phyloP scores from a whole-genome alignment of 352 stramenopile genomes.

The Phytophthora chlamydospora region DNA sequence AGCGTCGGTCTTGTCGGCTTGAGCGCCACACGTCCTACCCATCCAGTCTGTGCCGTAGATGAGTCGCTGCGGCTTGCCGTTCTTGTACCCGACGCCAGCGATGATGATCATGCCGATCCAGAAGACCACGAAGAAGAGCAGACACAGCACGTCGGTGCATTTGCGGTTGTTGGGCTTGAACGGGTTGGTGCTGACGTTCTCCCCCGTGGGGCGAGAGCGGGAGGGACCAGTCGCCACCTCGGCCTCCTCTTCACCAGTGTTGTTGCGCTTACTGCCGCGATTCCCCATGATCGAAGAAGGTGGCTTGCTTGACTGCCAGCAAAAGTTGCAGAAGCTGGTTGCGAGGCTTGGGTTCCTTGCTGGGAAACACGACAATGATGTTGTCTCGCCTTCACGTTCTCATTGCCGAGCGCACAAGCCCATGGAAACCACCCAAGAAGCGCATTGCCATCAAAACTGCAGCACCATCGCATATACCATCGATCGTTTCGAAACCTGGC shows the following conservation, averaged over 20 bases:
- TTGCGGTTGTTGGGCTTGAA: constrained; percentile 78
- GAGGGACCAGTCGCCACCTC: neutral
- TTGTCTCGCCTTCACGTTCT: neutral
- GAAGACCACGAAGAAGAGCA: constrained; percentile 65
- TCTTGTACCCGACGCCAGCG: constrained; percentile 59
- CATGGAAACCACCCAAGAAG: constrained; percentile 24
- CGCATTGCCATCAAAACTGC: neutral
- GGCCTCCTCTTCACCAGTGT: neutral
- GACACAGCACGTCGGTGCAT: constrained; percentile 75
- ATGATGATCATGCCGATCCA: constrained; percentile 77
- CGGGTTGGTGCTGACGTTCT: constrained; percentile 46
- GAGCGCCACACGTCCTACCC: constrained; percentile 66
- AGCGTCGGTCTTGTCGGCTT: constrained; percentile 45
- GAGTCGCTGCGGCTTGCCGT: constrained; percentile 75
- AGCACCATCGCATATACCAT: constrained; percentile 17
- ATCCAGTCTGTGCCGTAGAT: constrained; percentile 81
- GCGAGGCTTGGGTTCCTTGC: constrained; percentile 7
- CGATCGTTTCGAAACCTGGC: constrained; percentile 38
- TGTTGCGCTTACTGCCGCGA: constrained; percentile 30
- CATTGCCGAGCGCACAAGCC: constrained; percentile 11
- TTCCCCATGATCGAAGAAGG: constrained; percentile 30
- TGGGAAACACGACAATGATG: constrained; percentile 32
- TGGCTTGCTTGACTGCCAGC: neutral
- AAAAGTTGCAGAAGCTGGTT: neutral
- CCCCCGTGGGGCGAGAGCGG: neutral